These are phyloP conservation scores for Pythium rhizo-oryzae DNA, from an alignment of 352 stramenopile genomes.

Conservation along the genomic window DNA sequence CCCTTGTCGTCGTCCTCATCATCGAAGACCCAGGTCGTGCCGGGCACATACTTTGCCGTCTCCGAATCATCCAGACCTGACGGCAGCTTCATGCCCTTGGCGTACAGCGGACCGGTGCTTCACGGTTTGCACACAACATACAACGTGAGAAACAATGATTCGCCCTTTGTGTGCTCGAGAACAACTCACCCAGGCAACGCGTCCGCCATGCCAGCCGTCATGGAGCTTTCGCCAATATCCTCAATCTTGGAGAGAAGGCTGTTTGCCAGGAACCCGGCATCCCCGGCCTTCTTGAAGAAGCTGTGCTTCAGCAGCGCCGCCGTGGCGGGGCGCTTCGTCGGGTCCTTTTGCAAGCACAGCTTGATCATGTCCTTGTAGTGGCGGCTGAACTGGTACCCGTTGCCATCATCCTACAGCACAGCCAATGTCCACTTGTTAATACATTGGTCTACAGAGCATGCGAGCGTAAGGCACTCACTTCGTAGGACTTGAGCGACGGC, in stretches of 20 bases:
- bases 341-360: constrained; percentile 89
- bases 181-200: constrained; percentile 68
- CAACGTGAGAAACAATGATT: not conserved
- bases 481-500: constrained; percentile 90
- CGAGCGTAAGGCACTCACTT: constrained; percentile 43
- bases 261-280: constrained; percentile 63
- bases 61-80: constrained; percentile 59
- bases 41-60: constrained; percentile 83
- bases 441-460: too few relatives aligned
- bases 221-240: constrained; percentile 89
- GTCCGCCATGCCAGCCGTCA: constrained; percentile 83
- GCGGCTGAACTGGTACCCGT: constrained; percentile 77
- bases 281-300: constrained; percentile 89
- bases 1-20: constrained; percentile 65
- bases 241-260: constrained; percentile 79
- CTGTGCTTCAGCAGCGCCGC: constrained; percentile 86
- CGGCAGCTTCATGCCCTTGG: constrained; percentile 76
- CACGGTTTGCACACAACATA: constrained; percentile 7
- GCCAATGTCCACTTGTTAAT: not conserved
- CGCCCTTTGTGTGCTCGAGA: not conserved
- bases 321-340: constrained; percentile 81
- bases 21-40: constrained; percentile 90
- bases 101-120: constrained; percentile 81
- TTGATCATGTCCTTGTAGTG: constrained; percentile 91
- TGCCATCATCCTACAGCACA: constrained; percentile 70